Evolutionary conservation across 192 early-diverging fungal genomes (phyloP), one percentile per base, ranked within the genome.

Genomic region (Coemansia sp.): DNA sequence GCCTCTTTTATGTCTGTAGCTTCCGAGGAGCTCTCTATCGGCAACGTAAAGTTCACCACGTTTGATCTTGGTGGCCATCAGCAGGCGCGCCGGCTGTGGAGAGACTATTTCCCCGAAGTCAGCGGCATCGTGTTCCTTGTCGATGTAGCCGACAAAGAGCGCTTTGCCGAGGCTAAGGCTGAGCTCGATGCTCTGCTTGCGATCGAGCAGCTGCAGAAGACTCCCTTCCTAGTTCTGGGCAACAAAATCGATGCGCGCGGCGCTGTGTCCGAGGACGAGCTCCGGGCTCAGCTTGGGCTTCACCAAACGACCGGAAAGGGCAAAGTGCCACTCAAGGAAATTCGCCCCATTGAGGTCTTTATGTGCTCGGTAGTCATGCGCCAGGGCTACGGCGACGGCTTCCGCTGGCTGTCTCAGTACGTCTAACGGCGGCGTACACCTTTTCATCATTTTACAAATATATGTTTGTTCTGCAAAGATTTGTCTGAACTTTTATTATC

Each of bases 231-330:
- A 67, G 85, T 99, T 59, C 88, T 99, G 50, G 97, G 97, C 69
- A 99, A 99, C 88, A 99, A 99, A 88, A 98, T 99, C 73, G 97
- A 99, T 72, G 90, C 91, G 23, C 86, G 84, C 58, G 90, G 90
- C 67, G 97, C 97, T 25, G 91, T 95, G 54, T 92, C 90, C 17
- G 97, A 98, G 81, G 95, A 97, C 56, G 88, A 88, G 67, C 87
- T 99, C 60, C 85, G 95, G 71, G 81, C 86, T 56, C 82, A 82
- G 48, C 87, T 99, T 59, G 94, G 96, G 25, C 85, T 99, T 66
- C 92, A 89, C 89, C 94, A 99, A 82, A 97, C 95, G 50, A 99
- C 95, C 47, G 97, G 97, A 69, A 98, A 97, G 86, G 97, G 97
- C 78, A 97, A 95, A 83, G 89, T 94, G 39, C 86, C 88, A 58